phyloP scores from a whole-genome alignment of 805 yeast genomes.

The Geotrichum ghanense region DNA sequence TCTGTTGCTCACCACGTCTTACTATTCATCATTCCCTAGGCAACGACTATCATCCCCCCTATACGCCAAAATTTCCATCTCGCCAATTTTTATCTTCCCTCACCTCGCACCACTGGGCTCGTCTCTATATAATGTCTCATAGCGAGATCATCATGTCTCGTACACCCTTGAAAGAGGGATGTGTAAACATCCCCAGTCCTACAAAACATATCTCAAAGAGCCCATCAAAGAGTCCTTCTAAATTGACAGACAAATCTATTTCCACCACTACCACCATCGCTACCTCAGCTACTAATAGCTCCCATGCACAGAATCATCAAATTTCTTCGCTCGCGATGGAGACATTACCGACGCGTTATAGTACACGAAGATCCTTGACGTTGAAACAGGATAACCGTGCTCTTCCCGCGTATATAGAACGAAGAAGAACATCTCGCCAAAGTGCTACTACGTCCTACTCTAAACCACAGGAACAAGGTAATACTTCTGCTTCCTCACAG shows the following conservation, averaged over 20 bases:
- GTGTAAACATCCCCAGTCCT: slow-evolving; percentile 2
- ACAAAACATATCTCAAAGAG: neutral
- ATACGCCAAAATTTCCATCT: no score
- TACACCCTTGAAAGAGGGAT: neutral
- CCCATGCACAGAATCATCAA: neutral
- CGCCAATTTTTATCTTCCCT: no score
- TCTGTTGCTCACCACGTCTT: no score
- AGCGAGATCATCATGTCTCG: neutral
- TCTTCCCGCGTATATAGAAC: neutral
- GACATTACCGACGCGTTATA: neutral
- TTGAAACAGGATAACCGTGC: neutral
- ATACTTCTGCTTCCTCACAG: neutral
- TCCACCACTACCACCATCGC: no score
- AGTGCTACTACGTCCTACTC: no score
- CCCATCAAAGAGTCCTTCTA: neutral
- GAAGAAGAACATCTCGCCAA: neutral
- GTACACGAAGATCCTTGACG: neutral
- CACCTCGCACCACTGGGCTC: no score
- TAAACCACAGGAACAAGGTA: neutral
- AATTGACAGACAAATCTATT: neutral
- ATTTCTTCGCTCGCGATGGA: neutral
- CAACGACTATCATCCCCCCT: no score
- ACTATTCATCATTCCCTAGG: no score
- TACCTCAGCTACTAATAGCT: no score
- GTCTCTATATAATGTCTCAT: neutral